Evolutionary conservation across 805 yeast genomes (phyloP), one percentile per base, ranked within the genome.

Genomic region (Isabelozyma heimii): DNA sequence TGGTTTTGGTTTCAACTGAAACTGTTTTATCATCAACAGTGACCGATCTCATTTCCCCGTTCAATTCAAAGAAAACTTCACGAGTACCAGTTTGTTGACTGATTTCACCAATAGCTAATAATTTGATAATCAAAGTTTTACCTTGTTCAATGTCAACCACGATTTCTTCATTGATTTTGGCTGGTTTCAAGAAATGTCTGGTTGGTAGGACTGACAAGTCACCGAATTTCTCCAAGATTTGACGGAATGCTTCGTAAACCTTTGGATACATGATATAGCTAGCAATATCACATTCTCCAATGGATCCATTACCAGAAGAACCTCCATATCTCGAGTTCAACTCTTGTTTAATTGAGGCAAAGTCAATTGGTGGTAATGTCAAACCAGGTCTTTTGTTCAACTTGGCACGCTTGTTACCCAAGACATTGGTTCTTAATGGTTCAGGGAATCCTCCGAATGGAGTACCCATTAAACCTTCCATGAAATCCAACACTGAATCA

Each of bases 361-460:
- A 77, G 69, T 94, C 89, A 61, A 91, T 78, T 57, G 99, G 98
- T 48, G 84, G 81, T 66, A 94, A 77, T 61, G 83, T 84, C 66
- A 92, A 82, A 55, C 99, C 99, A 41, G 99, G 99, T 74, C 99
- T 85, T 58, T 78, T 75, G 53, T 84, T 82, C 72, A 94, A 82
- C 74, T 90, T 90, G 74, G 88, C 84, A 76, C 99, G 87, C 85
- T 91, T 91, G 69, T 91, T 95, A 62, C 84, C 83, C 64, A 94
- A 83, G 54, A 94, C 81, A 69, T 91, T 89, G 38, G 97, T 80
- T 75, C 99, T 85, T 72, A 94, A 79, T 38, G 99, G 99, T 75
- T 94, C 99, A 51, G 99, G 99, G 96, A 94, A 94, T 8, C 99
- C 99, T 58, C 99, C 99, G 67, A 89, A 90, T 64, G 99, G 99